A percentile compares a stretch with the other conserved stretches of the same genome.
Evolutionary conservation across 2,329 filamentous ascomycete species (phyloP).

Genomic region (Eutypella sp.): DNA sequence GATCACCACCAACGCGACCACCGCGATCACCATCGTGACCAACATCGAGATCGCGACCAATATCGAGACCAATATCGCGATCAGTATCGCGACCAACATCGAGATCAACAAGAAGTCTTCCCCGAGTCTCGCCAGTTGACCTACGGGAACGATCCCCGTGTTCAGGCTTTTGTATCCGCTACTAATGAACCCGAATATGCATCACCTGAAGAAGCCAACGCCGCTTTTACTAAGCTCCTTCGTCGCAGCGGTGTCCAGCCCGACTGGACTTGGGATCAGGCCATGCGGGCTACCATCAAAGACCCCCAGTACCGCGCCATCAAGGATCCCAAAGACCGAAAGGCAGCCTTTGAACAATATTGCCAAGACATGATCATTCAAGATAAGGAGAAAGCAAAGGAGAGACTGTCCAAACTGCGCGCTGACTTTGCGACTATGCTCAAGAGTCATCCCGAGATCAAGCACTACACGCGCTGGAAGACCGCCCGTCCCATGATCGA

Average conservation of each 20-base stretch:
- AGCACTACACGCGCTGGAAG: slow-evolving; percentile 95
- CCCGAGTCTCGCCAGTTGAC: slow-evolving; percentile 55
- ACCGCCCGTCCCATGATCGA: slow-evolving; percentile 92
- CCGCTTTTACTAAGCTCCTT: slow-evolving; percentile 86
- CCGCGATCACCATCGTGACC: slow-evolving; percentile 11
- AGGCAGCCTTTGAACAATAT: slow-evolving; percentile 91
- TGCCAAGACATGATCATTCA: slow-evolving; percentile 82
- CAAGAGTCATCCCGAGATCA: slow-evolving; percentile 93
- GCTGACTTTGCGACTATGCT: slow-evolving; percentile 96
- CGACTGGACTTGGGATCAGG: slow-evolving; percentile 90
- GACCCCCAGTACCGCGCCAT: slow-evolving; percentile 91
- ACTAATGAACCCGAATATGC: slow-evolving; percentile 73
- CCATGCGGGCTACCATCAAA: slow-evolving; percentile 78
- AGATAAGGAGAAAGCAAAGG: slow-evolving; percentile 91
- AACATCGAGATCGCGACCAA: no score
- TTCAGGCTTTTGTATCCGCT: slow-evolving; percentile 57
- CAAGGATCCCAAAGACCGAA: slow-evolving; percentile 87
- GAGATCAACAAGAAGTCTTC: slow-evolving; percentile 30
- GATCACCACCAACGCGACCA: slow-evolving; percentile 12
- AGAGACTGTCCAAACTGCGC: slow-evolving; percentile 85
- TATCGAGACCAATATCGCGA: slow-evolving; percentile 15
- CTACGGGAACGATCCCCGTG: slow-evolving; percentile 50
- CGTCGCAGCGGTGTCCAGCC: slow-evolving; percentile 80
- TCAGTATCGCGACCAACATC: slow-evolving; percentile 32
- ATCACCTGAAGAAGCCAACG: slow-evolving; percentile 81